A percentile compares a stretch with the other conserved stretches of the same genome.
Conservation (phyloP, 176 grass and related monocot species). For the Eragrostis curvula region DNA sequence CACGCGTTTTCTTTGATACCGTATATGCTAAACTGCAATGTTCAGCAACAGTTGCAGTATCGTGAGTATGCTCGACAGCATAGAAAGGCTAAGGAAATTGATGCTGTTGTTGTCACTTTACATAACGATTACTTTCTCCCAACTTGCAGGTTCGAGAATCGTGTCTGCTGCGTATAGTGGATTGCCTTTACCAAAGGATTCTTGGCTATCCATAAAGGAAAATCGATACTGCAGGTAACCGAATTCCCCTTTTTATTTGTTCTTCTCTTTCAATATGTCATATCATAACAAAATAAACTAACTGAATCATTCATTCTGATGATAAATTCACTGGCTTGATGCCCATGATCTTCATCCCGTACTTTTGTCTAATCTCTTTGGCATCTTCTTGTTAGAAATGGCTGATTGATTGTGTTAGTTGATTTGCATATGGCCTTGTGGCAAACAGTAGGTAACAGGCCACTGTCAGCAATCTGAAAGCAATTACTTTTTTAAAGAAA, state of each 20-base stretch:
- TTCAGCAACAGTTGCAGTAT: not conserved
- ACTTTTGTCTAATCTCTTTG: not conserved
- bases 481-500: not conserved
- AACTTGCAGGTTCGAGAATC: constrained; percentile 7
- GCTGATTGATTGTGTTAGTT: not conserved
- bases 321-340: not conserved
- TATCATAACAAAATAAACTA: not conserved
- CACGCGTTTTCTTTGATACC: not conserved
- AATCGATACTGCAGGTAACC: not conserved
- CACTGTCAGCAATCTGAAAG: constrained; percentile 9
- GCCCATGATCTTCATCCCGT: not conserved
- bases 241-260: not conserved
- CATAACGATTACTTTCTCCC: not conserved
- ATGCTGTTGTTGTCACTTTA: not conserved
- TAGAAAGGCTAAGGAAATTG: not conserved
- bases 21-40: too few species aligned
- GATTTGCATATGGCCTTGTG: constrained; percentile 14
- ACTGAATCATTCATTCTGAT: constrained; percentile 12
- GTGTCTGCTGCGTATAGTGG: not conserved
- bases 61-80: not conserved
- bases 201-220: not conserved
- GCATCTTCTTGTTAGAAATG: constrained; percentile 14
- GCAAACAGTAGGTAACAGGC: constrained; percentile 6
- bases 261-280: constrained; percentile 6
- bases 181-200: constrained; percentile 16